These are phyloP conservation scores for Candida freyschussii DNA, from an alignment of 1,139 yeast species.

Conservation along the genomic window DNA sequence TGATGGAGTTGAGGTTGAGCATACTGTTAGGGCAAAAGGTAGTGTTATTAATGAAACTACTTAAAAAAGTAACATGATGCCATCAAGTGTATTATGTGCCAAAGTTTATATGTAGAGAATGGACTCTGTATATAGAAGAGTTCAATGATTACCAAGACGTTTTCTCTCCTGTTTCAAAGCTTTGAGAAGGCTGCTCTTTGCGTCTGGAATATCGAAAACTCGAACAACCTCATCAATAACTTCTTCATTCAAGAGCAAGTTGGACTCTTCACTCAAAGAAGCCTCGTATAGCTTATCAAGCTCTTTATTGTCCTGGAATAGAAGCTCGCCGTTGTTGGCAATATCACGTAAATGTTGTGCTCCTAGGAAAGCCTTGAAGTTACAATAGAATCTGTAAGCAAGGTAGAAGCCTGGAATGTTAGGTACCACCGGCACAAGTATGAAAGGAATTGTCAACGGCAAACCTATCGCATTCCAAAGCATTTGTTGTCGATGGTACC, in stretches of 20 bases:
- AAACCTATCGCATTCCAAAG: constrained; percentile 53
- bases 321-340: constrained; percentile 23
- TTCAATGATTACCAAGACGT: too few relatives aligned
- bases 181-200: constrained; percentile 38
- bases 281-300: constrained; percentile 23
- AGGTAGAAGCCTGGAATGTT: constrained; percentile 93
- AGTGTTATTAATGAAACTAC: too few relatives aligned
- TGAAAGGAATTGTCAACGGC: constrained; percentile 79
- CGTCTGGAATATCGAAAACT: constrained; percentile 32
- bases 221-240: constrained; percentile 25
- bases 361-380: constrained; percentile 74
- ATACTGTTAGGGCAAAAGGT: too few relatives aligned
- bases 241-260: constrained; percentile 29
- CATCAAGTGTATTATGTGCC: too few relatives aligned
- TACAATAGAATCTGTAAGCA: constrained; percentile 78
- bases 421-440: constrained; percentile 81
- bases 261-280: constrained; percentile 21
- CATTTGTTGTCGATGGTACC: constrained; percentile 41
- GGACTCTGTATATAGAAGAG: too few relatives aligned
- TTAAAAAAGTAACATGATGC: too few relatives aligned
- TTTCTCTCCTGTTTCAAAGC: constrained; percentile 46
- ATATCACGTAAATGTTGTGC: constrained; percentile 54
- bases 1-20: too few relatives aligned
- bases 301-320: constrained; percentile 17
- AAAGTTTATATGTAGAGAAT: too few relatives aligned